These are phyloP conservation scores for Geotrichum citri-aurantii DNA, from an alignment of 1,139 yeast genomes.

Conservation along the genomic window DNA sequence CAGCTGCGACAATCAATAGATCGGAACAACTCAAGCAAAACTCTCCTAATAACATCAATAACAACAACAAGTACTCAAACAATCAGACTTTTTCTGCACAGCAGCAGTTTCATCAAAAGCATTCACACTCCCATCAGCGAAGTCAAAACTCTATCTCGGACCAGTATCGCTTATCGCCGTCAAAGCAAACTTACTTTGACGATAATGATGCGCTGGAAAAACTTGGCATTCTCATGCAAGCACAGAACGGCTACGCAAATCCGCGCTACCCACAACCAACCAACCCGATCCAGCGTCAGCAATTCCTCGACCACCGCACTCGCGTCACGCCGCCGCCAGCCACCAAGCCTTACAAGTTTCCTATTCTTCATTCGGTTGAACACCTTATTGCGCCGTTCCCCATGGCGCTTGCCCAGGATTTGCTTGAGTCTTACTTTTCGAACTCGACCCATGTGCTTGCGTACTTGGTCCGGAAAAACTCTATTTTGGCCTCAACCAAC, in stretches of 20 bases:
- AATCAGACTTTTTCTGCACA: background rate
- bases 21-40: background rate
- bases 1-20: background rate
- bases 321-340: background rate
- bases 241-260: background rate
- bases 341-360: conserved; percentile 23
- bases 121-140: background rate
- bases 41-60: background rate
- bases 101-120: background rate
- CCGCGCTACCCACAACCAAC: background rate
- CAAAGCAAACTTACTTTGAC: background rate
- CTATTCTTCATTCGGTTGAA: conserved; percentile 28
- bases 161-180: background rate
- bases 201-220: background rate
- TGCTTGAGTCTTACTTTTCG: conserved; percentile 24
- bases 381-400: conserved; percentile 13
- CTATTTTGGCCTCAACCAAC: conserved; percentile 22
- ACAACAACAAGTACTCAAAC: background rate
- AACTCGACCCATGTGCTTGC: conserved; percentile 25
- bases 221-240: background rate
- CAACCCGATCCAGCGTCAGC: background rate
- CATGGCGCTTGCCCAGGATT: conserved; percentile 12
- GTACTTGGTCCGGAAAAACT: conserved; percentile 21
- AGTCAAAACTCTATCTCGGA: background rate
- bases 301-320: background rate